These are phyloP conservation scores for Jamesozyma jinghongensis DNA, from an alignment of 805 yeast genomes.

Conservation along the genomic window DNA sequence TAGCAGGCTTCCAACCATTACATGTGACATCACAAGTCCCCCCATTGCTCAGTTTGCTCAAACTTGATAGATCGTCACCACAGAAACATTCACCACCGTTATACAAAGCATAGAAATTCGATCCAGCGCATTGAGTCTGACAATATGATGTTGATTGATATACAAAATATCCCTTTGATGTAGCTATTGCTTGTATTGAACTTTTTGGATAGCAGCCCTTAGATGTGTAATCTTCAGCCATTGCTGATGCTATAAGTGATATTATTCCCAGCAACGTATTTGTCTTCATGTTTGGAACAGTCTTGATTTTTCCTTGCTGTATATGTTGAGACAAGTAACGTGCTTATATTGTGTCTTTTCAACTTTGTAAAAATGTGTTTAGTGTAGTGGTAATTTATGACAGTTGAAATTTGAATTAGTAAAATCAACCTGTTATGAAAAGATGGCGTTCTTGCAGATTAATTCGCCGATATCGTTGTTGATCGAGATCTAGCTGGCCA, in stretches of 20 bases:
- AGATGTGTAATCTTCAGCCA: conserved; percentile 20
- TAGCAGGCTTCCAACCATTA: conserved; percentile 50
- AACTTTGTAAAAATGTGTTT: too few relatives aligned
- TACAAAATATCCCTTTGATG: conserved; percentile 38
- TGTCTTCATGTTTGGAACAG: too few relatives aligned
- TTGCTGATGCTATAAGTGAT: neutral
- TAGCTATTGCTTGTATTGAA: conserved; percentile 15
- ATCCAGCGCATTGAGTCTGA: conserved; percentile 41
- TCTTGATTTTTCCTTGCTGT: too few relatives aligned
- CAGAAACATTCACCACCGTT: conserved; percentile 58
- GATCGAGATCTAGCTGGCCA: neutral
- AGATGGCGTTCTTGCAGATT: neutral
- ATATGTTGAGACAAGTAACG: too few relatives aligned
- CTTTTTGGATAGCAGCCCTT: conserved; percentile 33
- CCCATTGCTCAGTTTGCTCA: conserved; percentile 35
- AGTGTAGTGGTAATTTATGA: neutral
- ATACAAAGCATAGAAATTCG: conserved; percentile 41
- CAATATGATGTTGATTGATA: conserved; percentile 58
- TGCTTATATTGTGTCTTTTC: too few relatives aligned
- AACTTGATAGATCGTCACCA: conserved; percentile 37
- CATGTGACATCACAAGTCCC: conserved; percentile 44
- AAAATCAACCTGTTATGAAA: neutral
- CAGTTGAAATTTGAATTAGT: neutral
- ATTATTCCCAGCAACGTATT: neutral
- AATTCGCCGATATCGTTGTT: neutral